These are phyloP conservation scores for Sarocladium brachiariae DNA, from an alignment of 2,329 filamentous ascomycete species.

Conservation along the genomic window DNA sequence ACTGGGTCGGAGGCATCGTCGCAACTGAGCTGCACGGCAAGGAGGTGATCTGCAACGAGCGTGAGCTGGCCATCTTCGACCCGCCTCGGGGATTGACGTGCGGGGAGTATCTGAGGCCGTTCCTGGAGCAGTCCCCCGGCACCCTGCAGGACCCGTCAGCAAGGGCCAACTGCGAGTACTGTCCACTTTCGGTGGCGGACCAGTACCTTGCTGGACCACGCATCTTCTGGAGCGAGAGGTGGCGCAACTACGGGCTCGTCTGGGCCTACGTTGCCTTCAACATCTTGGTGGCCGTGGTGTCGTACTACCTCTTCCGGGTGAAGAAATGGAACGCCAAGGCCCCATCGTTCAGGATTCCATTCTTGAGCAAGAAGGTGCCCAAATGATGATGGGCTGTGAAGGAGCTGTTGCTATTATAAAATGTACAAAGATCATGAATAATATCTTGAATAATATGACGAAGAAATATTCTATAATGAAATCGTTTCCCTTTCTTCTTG, in stretches of 20 bases:
- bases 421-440: too few species aligned
- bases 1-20: slow-evolving; percentile 62
- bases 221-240: slow-evolving; percentile 48
- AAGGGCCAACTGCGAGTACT: slow-evolving; percentile 57
- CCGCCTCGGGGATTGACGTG: slow-evolving; percentile 59
- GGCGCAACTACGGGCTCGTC: slow-evolving; percentile 65
- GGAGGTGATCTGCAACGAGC: slow-evolving; percentile 40
- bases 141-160: slow-evolving; percentile 56
- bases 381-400: not conserved
- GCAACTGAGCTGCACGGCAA: slow-evolving; percentile 56
- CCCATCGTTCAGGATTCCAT: slow-evolving; percentile 11
- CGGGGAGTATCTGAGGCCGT: slow-evolving; percentile 52
- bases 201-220: slow-evolving; percentile 44
- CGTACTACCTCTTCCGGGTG: slow-evolving; percentile 60
- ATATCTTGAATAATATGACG: too few species aligned
- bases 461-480: too few species aligned
- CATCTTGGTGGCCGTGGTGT: slow-evolving; percentile 45
- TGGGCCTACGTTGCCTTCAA: slow-evolving; percentile 63
- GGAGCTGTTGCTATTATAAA: too few species aligned
- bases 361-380: not conserved
- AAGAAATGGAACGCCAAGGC: slow-evolving; percentile 23
- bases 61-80: slow-evolving; percentile 58
- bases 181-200: slow-evolving; percentile 54
- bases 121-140: slow-evolving; percentile 43
- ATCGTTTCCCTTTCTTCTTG: too few species aligned